A percentile compares a stretch with the other conserved stretches of the same genome.
Evolutionary conservation across 2,329 filamentous ascomycete genomes (phyloP).

Genomic region (Neofusicoccum ribis): DNA sequence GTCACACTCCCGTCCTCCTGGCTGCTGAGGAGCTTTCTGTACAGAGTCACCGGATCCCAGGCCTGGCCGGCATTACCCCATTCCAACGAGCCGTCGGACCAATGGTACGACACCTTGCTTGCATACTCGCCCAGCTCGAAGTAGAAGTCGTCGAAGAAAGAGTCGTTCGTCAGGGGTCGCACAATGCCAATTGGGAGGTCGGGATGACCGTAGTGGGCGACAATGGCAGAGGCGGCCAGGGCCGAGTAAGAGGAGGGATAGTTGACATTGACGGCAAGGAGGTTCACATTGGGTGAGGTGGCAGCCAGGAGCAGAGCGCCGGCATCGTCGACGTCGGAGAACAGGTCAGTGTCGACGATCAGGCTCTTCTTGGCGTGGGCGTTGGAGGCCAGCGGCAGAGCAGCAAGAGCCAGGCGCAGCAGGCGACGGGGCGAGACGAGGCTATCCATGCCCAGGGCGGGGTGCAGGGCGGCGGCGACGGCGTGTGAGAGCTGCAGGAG

Average conservation of each 20-base stretch:
- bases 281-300: conserved; percentile 38
- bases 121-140: conserved; percentile 48
- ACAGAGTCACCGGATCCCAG: conserved; percentile 47
- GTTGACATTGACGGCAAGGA: conserved; percentile 48
- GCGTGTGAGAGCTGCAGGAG: background rate
- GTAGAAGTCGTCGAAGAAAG: conserved; percentile 46
- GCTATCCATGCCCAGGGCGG: background rate
- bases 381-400: background rate
- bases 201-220: conserved; percentile 43
- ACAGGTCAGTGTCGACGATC: conserved; percentile 51
- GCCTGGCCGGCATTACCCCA: conserved; percentile 40
- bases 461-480: background rate
- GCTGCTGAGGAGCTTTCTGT: conserved; percentile 46
- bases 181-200: conserved; percentile 41
- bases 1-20: conserved; percentile 46
- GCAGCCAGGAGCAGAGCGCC: conserved; percentile 45
- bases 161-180: conserved; percentile 44
- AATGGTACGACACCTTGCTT: conserved; percentile 49
- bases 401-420: background rate
- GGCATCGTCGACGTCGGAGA: conserved; percentile 50
- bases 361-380: conserved; percentile 35
- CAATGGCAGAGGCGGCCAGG: conserved; percentile 38
- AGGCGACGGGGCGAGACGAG: background rate
- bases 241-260: conserved; percentile 45
- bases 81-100: conserved; percentile 37